A percentile compares a stretch with the other conserved stretches of the same genome.
Evolutionary conservation across 148 eudicot species (phyloP).

Genomic region (Rhododendron henanense): DNA sequence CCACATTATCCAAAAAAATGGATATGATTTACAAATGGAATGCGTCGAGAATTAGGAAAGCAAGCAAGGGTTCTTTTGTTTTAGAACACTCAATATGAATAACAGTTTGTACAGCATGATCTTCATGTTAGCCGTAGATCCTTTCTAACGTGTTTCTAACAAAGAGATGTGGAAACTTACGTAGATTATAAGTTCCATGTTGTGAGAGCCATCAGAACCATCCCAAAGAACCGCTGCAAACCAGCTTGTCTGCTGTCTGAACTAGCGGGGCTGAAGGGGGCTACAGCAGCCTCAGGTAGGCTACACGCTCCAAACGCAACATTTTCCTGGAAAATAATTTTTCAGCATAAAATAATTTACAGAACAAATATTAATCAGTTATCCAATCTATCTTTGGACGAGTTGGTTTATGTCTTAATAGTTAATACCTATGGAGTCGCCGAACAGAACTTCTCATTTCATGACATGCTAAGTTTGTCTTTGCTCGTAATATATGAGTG

Average conservation of each 20-base stretch:
- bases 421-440: background rate
- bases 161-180: background rate
- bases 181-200: background rate
- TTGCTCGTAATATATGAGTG: background rate
- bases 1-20: background rate
- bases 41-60: background rate
- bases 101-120: background rate
- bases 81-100: background rate
- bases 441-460: background rate
- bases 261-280: slow-evolving; percentile 24
- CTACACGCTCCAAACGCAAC: slow-evolving; percentile 66
- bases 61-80: background rate
- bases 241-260: slow-evolving; percentile 18
- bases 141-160: background rate
- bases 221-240: slow-evolving; percentile 34
- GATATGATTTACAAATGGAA: background rate
- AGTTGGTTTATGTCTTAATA: background rate
- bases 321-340: slow-evolving; percentile 48
- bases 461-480: background rate
- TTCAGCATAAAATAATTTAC: background rate
- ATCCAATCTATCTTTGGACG: background rate
- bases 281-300: slow-evolving; percentile 33
- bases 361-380: background rate
- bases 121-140: background rate
- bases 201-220: slow-evolving; percentile 17